Conservation (phyloP, 257 asterid genomes). For the Rubia yunnanensis region DNA sequence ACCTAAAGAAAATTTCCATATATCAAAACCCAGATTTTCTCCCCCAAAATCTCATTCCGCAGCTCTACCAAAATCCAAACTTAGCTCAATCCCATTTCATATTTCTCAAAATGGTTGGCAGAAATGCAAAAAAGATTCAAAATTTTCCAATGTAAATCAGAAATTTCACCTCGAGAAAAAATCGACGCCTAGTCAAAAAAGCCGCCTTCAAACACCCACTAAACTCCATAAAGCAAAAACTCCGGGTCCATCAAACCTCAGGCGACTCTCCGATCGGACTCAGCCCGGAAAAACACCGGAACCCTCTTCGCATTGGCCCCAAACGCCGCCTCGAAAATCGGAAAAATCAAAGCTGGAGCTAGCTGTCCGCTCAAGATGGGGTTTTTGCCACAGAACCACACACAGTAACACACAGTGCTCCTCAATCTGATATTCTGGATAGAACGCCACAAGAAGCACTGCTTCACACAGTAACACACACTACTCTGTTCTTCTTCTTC, state of each 20-base stretch:
- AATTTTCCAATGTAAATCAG: not conserved
- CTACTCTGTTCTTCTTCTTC: not conserved
- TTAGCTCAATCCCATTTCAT: not conserved
- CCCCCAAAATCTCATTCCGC: not conserved
- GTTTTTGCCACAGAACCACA: not conserved
- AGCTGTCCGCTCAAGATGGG: not conserved
- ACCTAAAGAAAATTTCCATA: not conserved
- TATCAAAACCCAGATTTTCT: not conserved
- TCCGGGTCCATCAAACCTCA: conserved; percentile 59
- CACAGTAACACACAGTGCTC: not conserved
- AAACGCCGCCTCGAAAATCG: not conserved
- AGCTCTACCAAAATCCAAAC: conserved; percentile 3
- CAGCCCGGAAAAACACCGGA: conserved; percentile 29
- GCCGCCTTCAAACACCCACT: conserved; percentile 34
- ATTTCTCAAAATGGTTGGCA: not conserved
- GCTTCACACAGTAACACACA: not conserved
- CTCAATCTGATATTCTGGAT: not conserved
- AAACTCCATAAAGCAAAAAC: conserved; percentile 61
- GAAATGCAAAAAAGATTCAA: not conserved
- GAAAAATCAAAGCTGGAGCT: not conserved
- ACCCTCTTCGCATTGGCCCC: conserved; percentile 44
- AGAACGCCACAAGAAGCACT: not conserved
- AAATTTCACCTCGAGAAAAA: conserved; percentile 35
- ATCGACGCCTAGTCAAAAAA: conserved; percentile 33
- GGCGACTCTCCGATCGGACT: conserved; percentile 47